phyloP scores from a whole-genome alignment of 139 green algal genomes.

The Coccomyxa sp. region DNA sequence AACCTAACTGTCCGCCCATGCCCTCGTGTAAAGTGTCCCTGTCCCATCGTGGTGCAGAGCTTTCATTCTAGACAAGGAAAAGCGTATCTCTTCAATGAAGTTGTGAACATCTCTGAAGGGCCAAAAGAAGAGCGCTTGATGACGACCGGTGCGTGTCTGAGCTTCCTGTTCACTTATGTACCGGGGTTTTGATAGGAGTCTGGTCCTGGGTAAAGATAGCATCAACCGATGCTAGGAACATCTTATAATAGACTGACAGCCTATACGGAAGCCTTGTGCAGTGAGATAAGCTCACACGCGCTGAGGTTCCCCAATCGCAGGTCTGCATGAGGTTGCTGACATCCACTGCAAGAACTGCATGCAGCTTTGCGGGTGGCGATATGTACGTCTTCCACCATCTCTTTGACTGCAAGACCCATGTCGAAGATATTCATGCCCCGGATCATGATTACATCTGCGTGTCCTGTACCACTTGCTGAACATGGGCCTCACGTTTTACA shows the following conservation, averaged over 20 bases:
- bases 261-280: no score
- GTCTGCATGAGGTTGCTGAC: conserved; percentile 57
- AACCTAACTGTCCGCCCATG: no score
- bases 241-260: no score
- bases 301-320: conserved; percentile 9
- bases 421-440: no score
- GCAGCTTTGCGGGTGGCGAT: conserved; percentile 60
- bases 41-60: neutral
- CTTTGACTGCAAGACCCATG: neutral
- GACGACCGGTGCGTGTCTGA: conserved; percentile 25
- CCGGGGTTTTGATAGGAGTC: no score
- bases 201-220: no score
- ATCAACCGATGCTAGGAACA: no score
- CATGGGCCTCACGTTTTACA: no score
- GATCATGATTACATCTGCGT: no score
- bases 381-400: conserved; percentile 18
- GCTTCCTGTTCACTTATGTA: neutral
- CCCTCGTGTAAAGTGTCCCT: no score
- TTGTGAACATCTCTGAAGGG: conserved; percentile 45
- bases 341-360: conserved; percentile 54
- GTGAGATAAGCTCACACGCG: no score
- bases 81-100: conserved; percentile 61
- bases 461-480: no score
- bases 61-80: conserved; percentile 55
- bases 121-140: conserved; percentile 54